Evolutionary conservation across 192 early-diverging fungal genomes (phyloP).

Genomic region (Piromyces finnis): DNA sequence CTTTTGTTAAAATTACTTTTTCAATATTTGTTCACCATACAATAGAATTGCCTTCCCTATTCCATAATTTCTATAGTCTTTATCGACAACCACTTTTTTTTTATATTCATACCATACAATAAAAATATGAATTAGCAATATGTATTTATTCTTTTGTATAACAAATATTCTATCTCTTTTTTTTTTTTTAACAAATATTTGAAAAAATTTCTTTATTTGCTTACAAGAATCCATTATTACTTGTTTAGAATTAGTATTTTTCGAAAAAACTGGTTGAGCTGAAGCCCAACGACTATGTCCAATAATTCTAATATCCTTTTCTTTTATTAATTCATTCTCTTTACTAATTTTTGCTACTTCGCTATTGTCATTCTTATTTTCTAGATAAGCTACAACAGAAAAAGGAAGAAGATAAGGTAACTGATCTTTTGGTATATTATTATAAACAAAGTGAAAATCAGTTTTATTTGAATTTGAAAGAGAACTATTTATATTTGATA

Average conservation of each 20-base stretch:
- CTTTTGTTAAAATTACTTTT: neutral
- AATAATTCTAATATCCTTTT: neutral
- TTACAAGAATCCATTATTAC: neutral
- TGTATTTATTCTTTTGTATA: no score
- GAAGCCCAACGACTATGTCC: neutral
- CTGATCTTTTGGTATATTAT: neutral
- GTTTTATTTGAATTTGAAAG: neutral
- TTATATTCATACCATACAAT: no score
- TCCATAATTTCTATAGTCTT: neutral
- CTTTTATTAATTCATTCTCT: neutral
- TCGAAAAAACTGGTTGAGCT: neutral
- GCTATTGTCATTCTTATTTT: neutral
- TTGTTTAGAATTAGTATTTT: neutral
- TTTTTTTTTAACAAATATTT: no score
- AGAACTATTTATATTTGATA: neutral
- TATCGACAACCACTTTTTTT: neutral
- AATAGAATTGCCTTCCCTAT: neutral
- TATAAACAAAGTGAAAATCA: neutral
- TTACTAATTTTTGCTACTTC: neutral
- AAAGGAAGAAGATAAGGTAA: neutral
- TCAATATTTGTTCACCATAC: neutral
- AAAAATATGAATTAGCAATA: no score
- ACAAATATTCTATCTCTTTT: no score
- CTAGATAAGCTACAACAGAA: neutral
- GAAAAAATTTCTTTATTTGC: neutral